These are phyloP conservation scores for Parastagonospora avenae DNA, from an alignment of 2,329 filamentous ascomycete genomes.

Conservation along the genomic window DNA sequence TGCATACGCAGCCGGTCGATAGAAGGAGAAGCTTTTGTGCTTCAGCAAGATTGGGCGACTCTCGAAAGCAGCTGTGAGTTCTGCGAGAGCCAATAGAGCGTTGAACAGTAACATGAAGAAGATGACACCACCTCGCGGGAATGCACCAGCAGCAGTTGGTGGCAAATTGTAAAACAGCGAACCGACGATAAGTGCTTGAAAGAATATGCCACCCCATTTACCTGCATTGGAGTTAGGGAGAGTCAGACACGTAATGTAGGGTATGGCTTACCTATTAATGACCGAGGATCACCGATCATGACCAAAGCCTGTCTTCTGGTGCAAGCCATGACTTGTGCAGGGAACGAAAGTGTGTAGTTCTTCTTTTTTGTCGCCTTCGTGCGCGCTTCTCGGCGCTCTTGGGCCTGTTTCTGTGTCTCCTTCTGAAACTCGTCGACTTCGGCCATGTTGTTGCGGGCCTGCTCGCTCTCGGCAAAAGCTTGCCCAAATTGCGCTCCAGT, in stretches of 20 bases:
- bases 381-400: slow-evolving; percentile 38
- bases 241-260: no score
- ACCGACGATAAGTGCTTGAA: slow-evolving; percentile 48
- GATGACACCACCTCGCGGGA: slow-evolving; percentile 64
- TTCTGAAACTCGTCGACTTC: slow-evolving; percentile 49
- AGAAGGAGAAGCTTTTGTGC: slow-evolving; percentile 73
- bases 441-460: slow-evolving; percentile 42
- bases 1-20: slow-evolving; percentile 65
- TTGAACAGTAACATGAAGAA: slow-evolving; percentile 70
- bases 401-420: slow-evolving; percentile 35
- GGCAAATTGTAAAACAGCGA: slow-evolving; percentile 61
- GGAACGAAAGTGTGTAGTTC: slow-evolving; percentile 48
- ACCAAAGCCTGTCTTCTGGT: slow-evolving; percentile 53
- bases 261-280: slow-evolving; percentile 36
- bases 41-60: slow-evolving; percentile 70
- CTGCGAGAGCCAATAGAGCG: slow-evolving; percentile 64
- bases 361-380: slow-evolving; percentile 49
- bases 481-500: slow-evolving; percentile 62
- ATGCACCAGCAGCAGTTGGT: slow-evolving; percentile 59
- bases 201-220: slow-evolving; percentile 50
- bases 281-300: slow-evolving; percentile 60
- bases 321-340: slow-evolving; percentile 47
- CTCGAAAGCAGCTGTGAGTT: slow-evolving; percentile 65
- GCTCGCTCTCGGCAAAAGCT: slow-evolving; percentile 45
- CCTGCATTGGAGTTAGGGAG: slow-evolving; percentile 26